A percentile compares a stretch with the other conserved stretches of the same genome.
Conservation (phyloP, 176 grass and related monocot genomes). For the Juncus inflexus region DNA sequence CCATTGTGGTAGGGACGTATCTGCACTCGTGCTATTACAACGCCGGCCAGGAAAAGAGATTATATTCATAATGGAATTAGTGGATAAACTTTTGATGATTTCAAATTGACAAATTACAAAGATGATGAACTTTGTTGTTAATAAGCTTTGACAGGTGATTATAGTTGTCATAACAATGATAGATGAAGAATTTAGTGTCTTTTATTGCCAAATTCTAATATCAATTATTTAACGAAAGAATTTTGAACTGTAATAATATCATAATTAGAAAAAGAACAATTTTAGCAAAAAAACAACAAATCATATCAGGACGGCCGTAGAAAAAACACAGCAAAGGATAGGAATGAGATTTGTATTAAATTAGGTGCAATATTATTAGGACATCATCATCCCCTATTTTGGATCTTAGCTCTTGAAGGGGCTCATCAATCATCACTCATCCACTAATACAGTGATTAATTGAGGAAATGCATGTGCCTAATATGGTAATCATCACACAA, state of each 20-base stretch:
- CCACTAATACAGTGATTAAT: not conserved
- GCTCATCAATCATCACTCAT: not conserved
- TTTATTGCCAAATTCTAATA: too few relatives aligned
- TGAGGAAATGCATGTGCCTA: not conserved
- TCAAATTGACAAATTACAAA: too few relatives aligned
- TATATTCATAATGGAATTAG: too few relatives aligned
- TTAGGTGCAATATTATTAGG: constrained; percentile 8
- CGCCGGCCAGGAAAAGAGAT: not conserved
- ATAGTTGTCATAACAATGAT: too few relatives aligned
- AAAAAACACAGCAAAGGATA: not conserved
- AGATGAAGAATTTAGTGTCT: too few relatives aligned
- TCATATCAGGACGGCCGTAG: not conserved
- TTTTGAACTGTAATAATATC: too few relatives aligned
- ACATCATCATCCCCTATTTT: constrained; percentile 16
- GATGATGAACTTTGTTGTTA: too few relatives aligned
- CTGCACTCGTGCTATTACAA: constrained; percentile 23
- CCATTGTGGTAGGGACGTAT: constrained; percentile 20
- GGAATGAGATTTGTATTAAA: constrained; percentile 4
- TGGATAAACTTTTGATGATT: too few relatives aligned
- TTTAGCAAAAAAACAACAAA: too few relatives aligned
- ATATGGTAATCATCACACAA: not conserved
- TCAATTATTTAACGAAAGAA: too few relatives aligned
- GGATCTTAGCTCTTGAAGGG: constrained; percentile 5
- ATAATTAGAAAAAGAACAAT: too few relatives aligned
- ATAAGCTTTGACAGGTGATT: too few relatives aligned